These are phyloP conservation scores for Debaryomyces udenii DNA, from an alignment of 1,139 yeast genomes.

Conservation along the genomic window DNA sequence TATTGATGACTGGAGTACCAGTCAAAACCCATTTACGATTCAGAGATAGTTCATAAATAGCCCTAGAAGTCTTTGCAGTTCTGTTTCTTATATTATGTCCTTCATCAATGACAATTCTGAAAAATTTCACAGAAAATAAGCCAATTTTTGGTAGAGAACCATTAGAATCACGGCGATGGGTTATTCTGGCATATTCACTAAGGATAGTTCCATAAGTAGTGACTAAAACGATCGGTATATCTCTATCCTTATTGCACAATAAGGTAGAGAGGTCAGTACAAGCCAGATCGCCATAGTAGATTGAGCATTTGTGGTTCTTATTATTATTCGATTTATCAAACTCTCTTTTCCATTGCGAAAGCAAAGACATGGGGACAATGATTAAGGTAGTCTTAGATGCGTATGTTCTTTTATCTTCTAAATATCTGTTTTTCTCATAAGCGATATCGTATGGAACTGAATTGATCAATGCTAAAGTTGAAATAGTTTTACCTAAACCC, in stretches of 20 bases:
- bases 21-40: constrained; percentile 84
- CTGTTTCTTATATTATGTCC: constrained; percentile 90
- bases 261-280: constrained; percentile 47
- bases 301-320: constrained; percentile 44
- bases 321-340: constrained; percentile 61
- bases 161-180: constrained; percentile 31
- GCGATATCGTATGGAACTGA: constrained; percentile 56
- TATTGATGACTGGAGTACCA: constrained; percentile 92
- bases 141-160: constrained; percentile 50
- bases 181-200: constrained; percentile 60
- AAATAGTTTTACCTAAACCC: constrained; percentile 95
- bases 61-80: constrained; percentile 77
- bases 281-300: constrained; percentile 75
- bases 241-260: constrained; percentile 40
- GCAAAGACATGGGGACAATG: constrained; percentile 87
- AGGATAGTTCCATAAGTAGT: constrained; percentile 91
- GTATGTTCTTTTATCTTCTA: constrained; percentile 36
- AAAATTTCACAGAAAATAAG: constrained; percentile 71
- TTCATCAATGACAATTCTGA: constrained; percentile 84
- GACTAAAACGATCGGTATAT: constrained; percentile 71
- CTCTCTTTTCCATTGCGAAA: constrained; percentile 91
- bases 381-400: constrained; percentile 77
- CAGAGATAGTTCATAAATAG: constrained; percentile 67
- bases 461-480: constrained; percentile 73
- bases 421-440: constrained; percentile 11